Base-by-base conservation (phyloP, 257 asterid genomes). In the Linderniella brevidens region DNA sequence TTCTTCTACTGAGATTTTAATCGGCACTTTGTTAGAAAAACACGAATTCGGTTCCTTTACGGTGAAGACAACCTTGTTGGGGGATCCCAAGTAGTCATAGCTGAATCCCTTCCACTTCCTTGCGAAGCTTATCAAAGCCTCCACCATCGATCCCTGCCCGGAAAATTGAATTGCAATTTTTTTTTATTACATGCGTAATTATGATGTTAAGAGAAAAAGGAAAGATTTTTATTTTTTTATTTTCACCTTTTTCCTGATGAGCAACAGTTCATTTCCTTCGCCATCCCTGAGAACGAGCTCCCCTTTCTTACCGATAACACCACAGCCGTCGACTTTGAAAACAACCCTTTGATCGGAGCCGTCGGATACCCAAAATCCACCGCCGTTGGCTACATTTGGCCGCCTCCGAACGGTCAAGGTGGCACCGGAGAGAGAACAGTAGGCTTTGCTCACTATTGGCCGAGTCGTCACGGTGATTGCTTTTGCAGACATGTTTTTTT, bases 301-400 rank as follows among this genome's bases (percentile, higher is more conserved):
- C 3, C 68, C 80, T 47, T 82, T 79, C 59, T 60, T 78, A 10
- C 94, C 97, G 46, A 77, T 54, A 53, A 77, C 13, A 20, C 97
- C 94, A 52, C 97, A 86, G 5, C 94, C 97, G 41, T 82, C 94
- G 20, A 78, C 81, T 18, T 60, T 66, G 50, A 82, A 86, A 18
- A 77, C 58, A 25, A 66, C 56, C 58, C 60, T 62, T 11, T 79
- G 92, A 51, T 29, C 29, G 17, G 50, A 15, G 49, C 79, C 81
- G 0, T 73, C 67, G 55, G 32, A 25, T 3, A 71, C 94, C 65
- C 49, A 78, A 53, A 86, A 73, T 25, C 97, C 97, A 1, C 97
- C 97, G 11, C 97, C 97, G 46, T 59, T 77, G 18, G 62, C 93
- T 60, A 79, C 93, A 15, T 63, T 73, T 3, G 97, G 97, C 56